Percentiles rank a stretch among this genome's conserved stretches.
Evolutionary conservation across 2,329 filamentous ascomycete genomes (phyloP).

Genomic region (Huntiella savannae): DNA sequence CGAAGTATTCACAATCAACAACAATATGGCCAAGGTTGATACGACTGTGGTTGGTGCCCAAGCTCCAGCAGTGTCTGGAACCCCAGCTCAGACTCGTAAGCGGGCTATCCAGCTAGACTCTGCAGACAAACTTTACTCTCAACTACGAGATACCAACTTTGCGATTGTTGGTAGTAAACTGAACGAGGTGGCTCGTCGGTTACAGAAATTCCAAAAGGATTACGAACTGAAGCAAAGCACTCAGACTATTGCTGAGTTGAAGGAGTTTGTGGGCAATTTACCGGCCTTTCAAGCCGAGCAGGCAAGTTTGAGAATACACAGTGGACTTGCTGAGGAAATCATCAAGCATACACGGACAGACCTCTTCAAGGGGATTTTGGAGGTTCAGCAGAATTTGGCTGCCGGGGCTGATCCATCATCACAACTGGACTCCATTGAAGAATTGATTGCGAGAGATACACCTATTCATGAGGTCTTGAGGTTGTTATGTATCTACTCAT

Average conservation of each 20-base stretch:
- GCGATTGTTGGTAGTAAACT: slow-evolving; percentile 77
- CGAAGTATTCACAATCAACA: slow-evolving; percentile 75
- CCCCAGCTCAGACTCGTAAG: slow-evolving; percentile 47
- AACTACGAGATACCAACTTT: slow-evolving; percentile 83
- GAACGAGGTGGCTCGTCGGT: slow-evolving; percentile 73
- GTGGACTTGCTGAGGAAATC: slow-evolving; percentile 81
- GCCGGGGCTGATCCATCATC: slow-evolving; percentile 75
- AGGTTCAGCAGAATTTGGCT: slow-evolving; percentile 89
- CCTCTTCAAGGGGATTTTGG: slow-evolving; percentile 68
- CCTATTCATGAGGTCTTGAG: slow-evolving; percentile 67
- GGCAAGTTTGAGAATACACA: slow-evolving; percentile 79
- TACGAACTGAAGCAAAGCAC: slow-evolving; percentile 80
- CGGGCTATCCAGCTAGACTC: slow-evolving; percentile 78
- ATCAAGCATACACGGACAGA: slow-evolving; percentile 84
- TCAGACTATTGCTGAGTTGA: slow-evolving; percentile 76
- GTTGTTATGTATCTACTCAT: slow-evolving; percentile 78
- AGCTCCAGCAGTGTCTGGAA: slow-evolving; percentile 37
- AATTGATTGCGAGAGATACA: slow-evolving; percentile 76
- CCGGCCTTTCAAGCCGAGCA: slow-evolving; percentile 87
- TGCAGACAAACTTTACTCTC: slow-evolving; percentile 71
- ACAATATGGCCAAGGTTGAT: slow-evolving; percentile 86
- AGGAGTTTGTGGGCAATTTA: slow-evolving; percentile 86
- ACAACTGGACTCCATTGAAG: slow-evolving; percentile 80
- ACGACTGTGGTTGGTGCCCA: slow-evolving; percentile 64
- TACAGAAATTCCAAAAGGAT: slow-evolving; percentile 65